Base-by-base conservation (phyloP, 2,329 filamentous ascomycete species). In the Exophiala sp. region DNA sequence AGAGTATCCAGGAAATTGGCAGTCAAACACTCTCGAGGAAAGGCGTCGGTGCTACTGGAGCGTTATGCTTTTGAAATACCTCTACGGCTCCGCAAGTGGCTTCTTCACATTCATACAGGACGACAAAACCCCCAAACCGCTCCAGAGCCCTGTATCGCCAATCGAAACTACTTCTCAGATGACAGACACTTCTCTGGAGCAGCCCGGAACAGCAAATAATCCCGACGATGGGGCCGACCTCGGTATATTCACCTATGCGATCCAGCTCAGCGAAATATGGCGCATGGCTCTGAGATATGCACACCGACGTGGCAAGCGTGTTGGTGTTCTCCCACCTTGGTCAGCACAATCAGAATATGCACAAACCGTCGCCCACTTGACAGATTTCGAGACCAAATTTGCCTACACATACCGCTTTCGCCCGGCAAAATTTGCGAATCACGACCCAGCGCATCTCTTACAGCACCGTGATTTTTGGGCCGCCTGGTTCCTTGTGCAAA, bases 291-390 rank as follows among this genome's bases (percentile, higher is more conserved):
- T 74, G 2, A 67, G 68, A 40, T 80, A 79, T 62, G 76, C 77
- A 0, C 71, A 75, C 12, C 69, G 69, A 18, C 71, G 72, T 20
- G 75, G 77, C 12, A 72, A 69, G 33, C 70, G 74, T 5, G 72
- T 72, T 50, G 68, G 66, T 21, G 18, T 21, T 20, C 64, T 75
- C 7, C 73, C 74, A 4, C 74, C 71, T 18, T 77, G 78, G 77
- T 77, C 75, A 8, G 70, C 75, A 0, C 69, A 77, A 42, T 81
- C 78, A 0, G 77, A 80, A 47, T 80, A 80, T 57, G 75, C 78
- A 0, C 72, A 69, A n/a, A 75, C 79, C 24, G 73, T 77, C 47
- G 71, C 75, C 3, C 63, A 73, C 10, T 75, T 78, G 49, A 77
- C 80, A 71, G 76, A 80, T 8, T 69, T 77, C 18, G 78, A 81